Base-by-base conservation (phyloP, 2,329 filamentous ascomycete species). In the Pyricularia sp. region DNA sequence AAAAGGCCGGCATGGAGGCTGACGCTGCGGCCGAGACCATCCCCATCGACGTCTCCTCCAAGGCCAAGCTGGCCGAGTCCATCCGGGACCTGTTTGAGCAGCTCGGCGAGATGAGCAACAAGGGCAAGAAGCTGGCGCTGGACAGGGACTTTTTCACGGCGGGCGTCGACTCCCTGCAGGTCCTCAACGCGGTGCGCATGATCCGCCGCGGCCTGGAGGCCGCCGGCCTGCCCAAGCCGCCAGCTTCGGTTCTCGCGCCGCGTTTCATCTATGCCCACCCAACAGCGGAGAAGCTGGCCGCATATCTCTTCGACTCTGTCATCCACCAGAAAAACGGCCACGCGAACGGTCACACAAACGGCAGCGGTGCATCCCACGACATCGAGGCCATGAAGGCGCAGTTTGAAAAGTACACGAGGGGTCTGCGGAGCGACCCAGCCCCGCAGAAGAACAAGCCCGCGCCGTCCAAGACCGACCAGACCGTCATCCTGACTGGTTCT, bases 401-500 rank as follows among this genome's bases (percentile, higher is more conserved):
- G 10, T 73, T 78, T 70, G 70, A 77, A 11, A 79, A 78, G 69
- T 80, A 80, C 70, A 79, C 77, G 2, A 65, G 68, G 7, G 69
- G 78, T 67, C 71, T 80, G 26, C 76, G 73, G 4, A 26, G 3
- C 58, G 69, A 72, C 64, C 33, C 65, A 2, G 14, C 36, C 4
- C 4, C 3, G 23, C 65, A 66, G 65, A 25, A 66, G 36, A 14
- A 28, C 7, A 77, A 78, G 66, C 74, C 76, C 5, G 68, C 75
- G 2, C 75, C 78, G 1, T 69, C 70, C 0, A 74, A 77, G 36
- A 73, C 78, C 0, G 77, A 77, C 59, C 77, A 84, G 68, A 79
- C 76, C 4, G 77, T 85, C 6, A 67, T 82, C 3, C 74, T 86
- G 25, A 85, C 82, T 0, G 84, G 82, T 17, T 82, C 80, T 4